Conservation (phyloP, 1,284 basidiomycete genomes). For the Marasmius tenuissimus region DNA sequence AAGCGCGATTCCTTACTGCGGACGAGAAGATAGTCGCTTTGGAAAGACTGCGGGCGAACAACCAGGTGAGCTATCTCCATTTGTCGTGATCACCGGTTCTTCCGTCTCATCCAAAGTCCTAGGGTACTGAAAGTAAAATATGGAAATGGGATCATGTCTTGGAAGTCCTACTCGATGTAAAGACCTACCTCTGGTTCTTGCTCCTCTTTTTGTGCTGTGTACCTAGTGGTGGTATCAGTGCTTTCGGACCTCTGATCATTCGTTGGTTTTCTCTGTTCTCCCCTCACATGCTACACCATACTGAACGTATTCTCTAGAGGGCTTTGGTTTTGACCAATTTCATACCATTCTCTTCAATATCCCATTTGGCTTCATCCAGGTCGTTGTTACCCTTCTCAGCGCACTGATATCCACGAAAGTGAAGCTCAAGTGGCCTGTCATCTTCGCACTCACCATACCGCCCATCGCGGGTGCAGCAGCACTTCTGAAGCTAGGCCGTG, state of each 20-base stretch:
- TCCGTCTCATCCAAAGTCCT: slow-evolving; percentile 6
- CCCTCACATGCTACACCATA: not conserved
- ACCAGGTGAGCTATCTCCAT: slow-evolving; percentile 24
- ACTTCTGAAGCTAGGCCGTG: slow-evolving; percentile 33
- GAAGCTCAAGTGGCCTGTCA: slow-evolving; percentile 50
- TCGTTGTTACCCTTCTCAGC: slow-evolving; percentile 37
- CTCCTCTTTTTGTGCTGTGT: slow-evolving; percentile 43
- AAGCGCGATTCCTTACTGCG: slow-evolving; percentile 35
- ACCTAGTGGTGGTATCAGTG: slow-evolving; percentile 39
- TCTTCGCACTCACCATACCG: slow-evolving; percentile 38
- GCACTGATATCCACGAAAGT: slow-evolving; percentile 44
- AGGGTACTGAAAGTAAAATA: slow-evolving; percentile 33
- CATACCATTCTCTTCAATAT: slow-evolving; percentile 48
- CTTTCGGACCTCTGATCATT: slow-evolving; percentile 46
- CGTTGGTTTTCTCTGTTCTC: slow-evolving; percentile 16
- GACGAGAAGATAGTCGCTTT: slow-evolving; percentile 44
- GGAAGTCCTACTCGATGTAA: slow-evolving; percentile 40
- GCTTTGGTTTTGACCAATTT: slow-evolving; percentile 36
- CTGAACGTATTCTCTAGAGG: slow-evolving; percentile 19
- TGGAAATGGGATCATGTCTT: slow-evolving; percentile 46
- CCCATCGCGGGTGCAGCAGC: slow-evolving; percentile 40
- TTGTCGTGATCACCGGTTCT: not conserved
- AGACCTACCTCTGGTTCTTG: slow-evolving; percentile 45
- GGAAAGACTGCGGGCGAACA: slow-evolving; percentile 41
- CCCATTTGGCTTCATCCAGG: slow-evolving; percentile 47